Evolutionary conservation across 768 basidiomycete species (phyloP), one percentile per base, ranked within the genome.

Genomic region (Symmetrospora coprosmae): DNA sequence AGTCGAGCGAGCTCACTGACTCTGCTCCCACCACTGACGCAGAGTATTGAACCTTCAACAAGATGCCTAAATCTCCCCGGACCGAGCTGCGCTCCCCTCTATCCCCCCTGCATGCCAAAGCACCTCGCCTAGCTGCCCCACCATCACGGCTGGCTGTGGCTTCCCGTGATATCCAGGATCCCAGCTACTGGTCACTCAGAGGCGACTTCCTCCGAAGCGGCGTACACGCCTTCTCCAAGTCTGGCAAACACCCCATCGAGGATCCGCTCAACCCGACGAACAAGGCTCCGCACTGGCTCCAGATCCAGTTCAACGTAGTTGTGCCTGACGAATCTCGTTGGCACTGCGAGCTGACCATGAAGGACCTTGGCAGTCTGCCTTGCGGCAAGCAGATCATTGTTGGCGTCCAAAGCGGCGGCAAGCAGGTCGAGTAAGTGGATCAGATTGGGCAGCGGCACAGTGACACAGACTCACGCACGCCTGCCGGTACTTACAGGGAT

Each of bases 171-270:
- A 25, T 38, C 8, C 31, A 21, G 11, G 55, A 58, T 2, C 21
- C n/a, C 17, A 21, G 21, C 31, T 58, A 45, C 37, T 58, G 37
- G 25, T 58, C 55, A 8, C 23, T 58, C 14, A 34, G n/a, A 43
- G 55, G 55, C 2, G 55, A 58, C 37, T 58, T 58, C 41, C 38
- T 58, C n/a, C 38, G 55, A n/a, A 19, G 41, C 9, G 55, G 55
- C 6, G 30, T 58, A 23, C 37, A 45, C 37, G 28, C 30, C 17
- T 58, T 41, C 37, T 58, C 55, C 2, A 58, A 58, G 31, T 45
- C 40, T 23, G 55, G 55, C 7, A 58, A 58, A 58, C 39, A 43
- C 23, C 28, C 40, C 39, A 37, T 58, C 31, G 23, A 45, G 16
- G 21, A 58, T 31, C 55, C 55, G 13, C 31, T 58, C 2, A 43